A percentile compares a stretch with the other conserved stretches of the same genome.
These are phyloP conservation scores for Trametes elegans DNA, from an alignment of 768 basidiomycete species.

Conservation along the genomic window DNA sequence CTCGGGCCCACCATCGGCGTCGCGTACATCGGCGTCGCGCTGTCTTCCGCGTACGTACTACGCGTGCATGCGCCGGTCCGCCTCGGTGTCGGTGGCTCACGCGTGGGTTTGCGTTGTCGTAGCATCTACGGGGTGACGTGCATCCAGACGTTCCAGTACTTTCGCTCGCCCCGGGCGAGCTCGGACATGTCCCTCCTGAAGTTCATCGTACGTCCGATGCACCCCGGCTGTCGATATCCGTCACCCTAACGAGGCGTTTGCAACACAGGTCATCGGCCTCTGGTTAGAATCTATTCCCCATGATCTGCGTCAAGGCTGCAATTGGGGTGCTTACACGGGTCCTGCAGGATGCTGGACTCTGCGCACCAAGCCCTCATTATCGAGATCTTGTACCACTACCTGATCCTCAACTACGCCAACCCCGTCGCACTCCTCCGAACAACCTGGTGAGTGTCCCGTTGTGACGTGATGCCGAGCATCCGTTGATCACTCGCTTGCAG, in stretches of 20 bases:
- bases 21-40: background rate
- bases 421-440: constrained; percentile 4
- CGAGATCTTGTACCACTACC: constrained; percentile 16
- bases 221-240: background rate
- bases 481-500: background rate
- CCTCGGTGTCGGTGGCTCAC: too few species aligned
- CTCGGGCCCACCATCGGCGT: constrained; percentile 1
- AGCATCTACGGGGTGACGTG: background rate
- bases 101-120: too few species aligned
- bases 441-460: constrained; percentile 4
- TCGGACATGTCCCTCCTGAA: background rate
- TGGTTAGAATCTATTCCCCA: background rate
- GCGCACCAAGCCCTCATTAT: constrained; percentile 12
- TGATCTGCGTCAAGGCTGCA: too few species aligned
- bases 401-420: constrained; percentile 14
- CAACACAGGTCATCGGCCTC: background rate
- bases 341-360: constrained; percentile 17
- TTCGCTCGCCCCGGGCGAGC: background rate
- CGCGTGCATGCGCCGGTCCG: background rate
- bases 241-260: background rate
- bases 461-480: background rate
- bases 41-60: background rate
- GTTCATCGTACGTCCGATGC: background rate
- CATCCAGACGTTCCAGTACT: constrained; percentile 4
- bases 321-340: background rate